A percentile compares a stretch with the other conserved stretches of the same genome.
Evolutionary conservation across 768 basidiomycete species (phyloP).

Genomic region (Gymnopilus junonius): DNA sequence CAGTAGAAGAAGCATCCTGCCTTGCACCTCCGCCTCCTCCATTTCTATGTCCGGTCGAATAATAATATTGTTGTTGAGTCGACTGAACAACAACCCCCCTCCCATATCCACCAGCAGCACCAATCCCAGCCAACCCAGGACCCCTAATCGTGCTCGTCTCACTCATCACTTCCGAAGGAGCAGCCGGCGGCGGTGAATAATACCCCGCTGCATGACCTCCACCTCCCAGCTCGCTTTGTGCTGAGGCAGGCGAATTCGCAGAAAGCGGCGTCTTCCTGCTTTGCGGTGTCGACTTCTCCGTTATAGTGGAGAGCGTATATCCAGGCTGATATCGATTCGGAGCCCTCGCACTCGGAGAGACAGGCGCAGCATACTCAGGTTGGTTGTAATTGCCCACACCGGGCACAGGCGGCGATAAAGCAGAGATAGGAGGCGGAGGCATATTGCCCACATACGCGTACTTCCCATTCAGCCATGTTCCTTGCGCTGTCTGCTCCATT

Average conservation of each 20-base stretch:
- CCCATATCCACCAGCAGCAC: not conserved
- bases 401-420: not conserved
- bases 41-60: not conserved
- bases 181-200: slow-evolving; percentile 16
- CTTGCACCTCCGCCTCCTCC: not conserved
- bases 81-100: not conserved
- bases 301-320: slow-evolving; percentile 32
- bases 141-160: not conserved
- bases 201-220: slow-evolving; percentile 15
- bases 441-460: slow-evolving; percentile 22
- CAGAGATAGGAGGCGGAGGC: slow-evolving; percentile 11
- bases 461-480: slow-evolving; percentile 20
- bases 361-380: not conserved
- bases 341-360: slow-evolving; percentile 1
- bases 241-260: slow-evolving; percentile 19
- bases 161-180: not conserved
- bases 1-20: not conserved
- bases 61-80: not conserved
- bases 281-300: slow-evolving; percentile 32
- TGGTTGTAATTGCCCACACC: not conserved
- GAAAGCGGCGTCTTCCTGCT: slow-evolving; percentile 1
- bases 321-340: slow-evolving; percentile 29
- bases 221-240: not conserved
- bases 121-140: not conserved
- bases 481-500: slow-evolving; percentile 8